These are phyloP conservation scores for Endotrypanum monterogeii DNA, from an alignment of 208 protist genomes.

Conservation along the genomic window DNA sequence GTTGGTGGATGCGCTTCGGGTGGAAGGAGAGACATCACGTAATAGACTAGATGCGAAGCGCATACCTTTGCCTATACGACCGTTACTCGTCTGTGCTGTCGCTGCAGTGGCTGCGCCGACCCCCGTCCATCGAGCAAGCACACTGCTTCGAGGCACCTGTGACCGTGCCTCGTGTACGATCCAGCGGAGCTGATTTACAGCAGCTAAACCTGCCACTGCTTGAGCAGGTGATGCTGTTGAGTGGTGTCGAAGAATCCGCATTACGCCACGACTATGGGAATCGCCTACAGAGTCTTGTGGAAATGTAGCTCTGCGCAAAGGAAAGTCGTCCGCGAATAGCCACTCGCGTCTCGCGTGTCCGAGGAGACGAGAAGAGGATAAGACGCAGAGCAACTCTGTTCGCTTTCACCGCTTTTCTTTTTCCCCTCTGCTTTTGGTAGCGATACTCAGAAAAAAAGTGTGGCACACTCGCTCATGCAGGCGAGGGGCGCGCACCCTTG, in stretches of 20 bases:
- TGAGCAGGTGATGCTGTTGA: not conserved
- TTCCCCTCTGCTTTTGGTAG: not conserved
- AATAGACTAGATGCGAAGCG: conserved; percentile 58
- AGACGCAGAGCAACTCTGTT: not conserved
- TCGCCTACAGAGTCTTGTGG: not conserved
- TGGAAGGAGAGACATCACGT: conserved; percentile 23
- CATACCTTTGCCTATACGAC: conserved; percentile 66
- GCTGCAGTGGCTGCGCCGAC: conserved; percentile 20
- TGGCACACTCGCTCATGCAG: not conserved
- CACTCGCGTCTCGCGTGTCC: not conserved
- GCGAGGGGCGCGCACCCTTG: not conserved
- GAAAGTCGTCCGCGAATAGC: not conserved
- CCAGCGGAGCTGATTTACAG: not conserved
- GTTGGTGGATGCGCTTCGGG: conserved; percentile 23
- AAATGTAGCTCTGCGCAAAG: not conserved
- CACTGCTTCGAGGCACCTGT: conserved; percentile 37
- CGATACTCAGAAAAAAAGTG: not conserved
- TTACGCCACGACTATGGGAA: not conserved
- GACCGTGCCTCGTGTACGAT: conserved; percentile 3
- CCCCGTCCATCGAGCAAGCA: conserved; percentile 57
- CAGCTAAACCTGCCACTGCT: not conserved
- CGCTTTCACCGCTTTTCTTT: not conserved
- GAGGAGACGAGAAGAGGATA: too few relatives aligned
- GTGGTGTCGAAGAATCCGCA: conserved; percentile 3
- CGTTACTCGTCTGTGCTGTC: conserved; percentile 1